Conservation (phyloP, 768 basidiomycete species). For the Pleurotus salmoneostramineus region DNA sequence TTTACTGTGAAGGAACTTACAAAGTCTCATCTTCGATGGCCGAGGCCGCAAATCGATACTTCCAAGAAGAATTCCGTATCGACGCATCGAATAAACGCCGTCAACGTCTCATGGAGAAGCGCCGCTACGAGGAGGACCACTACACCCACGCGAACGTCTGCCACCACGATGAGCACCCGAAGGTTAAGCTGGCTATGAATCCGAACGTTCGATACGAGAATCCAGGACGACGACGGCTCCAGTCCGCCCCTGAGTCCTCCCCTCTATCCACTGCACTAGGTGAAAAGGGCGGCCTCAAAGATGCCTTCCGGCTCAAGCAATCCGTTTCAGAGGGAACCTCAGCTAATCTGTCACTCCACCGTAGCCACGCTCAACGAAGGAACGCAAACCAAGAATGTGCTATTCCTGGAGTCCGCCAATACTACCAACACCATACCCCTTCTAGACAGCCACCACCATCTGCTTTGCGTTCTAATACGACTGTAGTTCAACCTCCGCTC, state of each 20-base stretch:
- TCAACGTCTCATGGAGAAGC: constrained; percentile 5
- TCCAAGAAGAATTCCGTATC: constrained; percentile 7
- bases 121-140: constrained; percentile 4
- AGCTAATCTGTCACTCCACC: background rate
- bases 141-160: constrained; percentile 1
- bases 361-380: constrained; percentile 1
- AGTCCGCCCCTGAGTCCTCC: background rate
- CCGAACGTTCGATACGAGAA: constrained; percentile 1
- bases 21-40: constrained; percentile 10
- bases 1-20: constrained; percentile 20
- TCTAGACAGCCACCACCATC: background rate
- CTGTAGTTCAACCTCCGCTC: background rate
- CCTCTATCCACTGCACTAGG: background rate
- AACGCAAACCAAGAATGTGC: constrained; percentile 1
- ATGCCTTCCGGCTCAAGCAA: background rate
- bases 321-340: background rate
- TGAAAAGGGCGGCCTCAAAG: background rate
- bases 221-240: background rate
- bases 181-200: constrained; percentile 4
- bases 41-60: constrained; percentile 3
- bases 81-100: background rate
- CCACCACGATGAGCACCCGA: constrained; percentile 5
- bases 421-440: constrained; percentile 1
- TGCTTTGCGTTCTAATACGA: background rate
- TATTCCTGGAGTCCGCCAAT: constrained; percentile 1